These are phyloP conservation scores for Scorias spongiosa DNA, from an alignment of 2,329 filamentous ascomycete species.

Conservation along the genomic window DNA sequence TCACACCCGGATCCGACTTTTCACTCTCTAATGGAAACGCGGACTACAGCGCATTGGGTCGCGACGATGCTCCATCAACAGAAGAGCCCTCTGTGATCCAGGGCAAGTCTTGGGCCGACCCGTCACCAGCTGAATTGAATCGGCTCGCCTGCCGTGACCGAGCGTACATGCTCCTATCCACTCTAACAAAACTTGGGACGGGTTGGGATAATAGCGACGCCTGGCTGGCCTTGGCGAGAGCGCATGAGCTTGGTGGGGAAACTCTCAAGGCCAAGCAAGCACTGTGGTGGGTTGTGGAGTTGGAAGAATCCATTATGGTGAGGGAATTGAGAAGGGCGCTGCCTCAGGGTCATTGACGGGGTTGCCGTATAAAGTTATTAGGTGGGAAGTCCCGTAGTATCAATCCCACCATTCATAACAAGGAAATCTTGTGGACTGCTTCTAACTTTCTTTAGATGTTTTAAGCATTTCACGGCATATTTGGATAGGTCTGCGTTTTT, in stretches of 20 bases:
- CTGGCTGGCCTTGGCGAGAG: conserved; percentile 77
- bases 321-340: conserved; percentile 54
- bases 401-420: no score
- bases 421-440: no score
- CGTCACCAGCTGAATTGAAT: conserved; percentile 55
- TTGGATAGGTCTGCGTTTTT: no score
- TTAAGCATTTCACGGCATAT: no score
- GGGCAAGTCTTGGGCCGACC: conserved; percentile 7
- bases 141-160: conserved; percentile 80
- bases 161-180: conserved; percentile 68
- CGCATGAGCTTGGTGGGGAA: conserved; percentile 77
- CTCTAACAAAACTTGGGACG: conserved; percentile 67
- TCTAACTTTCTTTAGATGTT: no score
- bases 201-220: conserved; percentile 90
- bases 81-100: background rate
- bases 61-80: background rate
- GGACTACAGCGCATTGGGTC: background rate
- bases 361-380: background rate
- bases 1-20: background rate
- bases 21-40: background rate
- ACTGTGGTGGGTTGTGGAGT: conserved; percentile 92
- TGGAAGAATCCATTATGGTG: conserved; percentile 72
- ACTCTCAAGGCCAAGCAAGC: conserved; percentile 79
- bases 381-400: no score
- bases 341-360: conserved; percentile 17